phyloP scores from a whole-genome alignment of 768 basidiomycete species.

The Termitomyces sp. region DNA sequence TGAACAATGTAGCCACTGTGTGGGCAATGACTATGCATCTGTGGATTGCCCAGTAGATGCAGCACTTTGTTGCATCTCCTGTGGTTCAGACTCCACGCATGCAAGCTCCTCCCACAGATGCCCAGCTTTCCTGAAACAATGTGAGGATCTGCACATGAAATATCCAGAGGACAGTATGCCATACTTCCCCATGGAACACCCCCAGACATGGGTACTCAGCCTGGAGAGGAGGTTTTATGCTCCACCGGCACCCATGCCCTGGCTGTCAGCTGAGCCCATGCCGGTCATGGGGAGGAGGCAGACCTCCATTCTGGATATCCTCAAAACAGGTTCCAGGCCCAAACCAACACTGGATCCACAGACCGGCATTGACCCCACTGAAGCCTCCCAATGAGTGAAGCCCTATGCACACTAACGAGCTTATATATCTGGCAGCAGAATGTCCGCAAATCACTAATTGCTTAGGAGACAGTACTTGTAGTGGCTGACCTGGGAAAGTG shows the following conservation, averaged over 20 bases:
- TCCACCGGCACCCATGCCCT: background rate
- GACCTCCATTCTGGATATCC: too few relatives aligned
- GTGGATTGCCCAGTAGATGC: background rate
- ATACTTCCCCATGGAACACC: background rate
- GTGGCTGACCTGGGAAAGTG: background rate
- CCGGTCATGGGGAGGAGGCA: too few relatives aligned
- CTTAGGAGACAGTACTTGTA: background rate
- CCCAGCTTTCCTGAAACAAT: background rate
- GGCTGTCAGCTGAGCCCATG: background rate
- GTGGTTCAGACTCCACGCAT: background rate
- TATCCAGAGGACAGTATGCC: background rate
- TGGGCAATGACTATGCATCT: background rate
- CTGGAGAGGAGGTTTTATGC: background rate
- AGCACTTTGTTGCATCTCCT: background rate
- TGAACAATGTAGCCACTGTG: background rate
- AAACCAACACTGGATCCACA: too few relatives aligned
- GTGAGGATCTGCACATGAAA: background rate
- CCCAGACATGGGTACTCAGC: background rate
- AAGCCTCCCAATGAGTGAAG: background rate
- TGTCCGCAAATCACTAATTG: background rate
- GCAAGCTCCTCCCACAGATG: background rate
- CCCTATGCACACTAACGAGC: background rate
- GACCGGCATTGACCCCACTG: too few relatives aligned
- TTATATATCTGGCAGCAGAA: background rate
- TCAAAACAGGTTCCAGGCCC: too few relatives aligned